A percentile compares a stretch with the other conserved stretches of the same genome.
Conservation (phyloP, 768 basidiomycete genomes). For the Leccinum truebloodii region DNA sequence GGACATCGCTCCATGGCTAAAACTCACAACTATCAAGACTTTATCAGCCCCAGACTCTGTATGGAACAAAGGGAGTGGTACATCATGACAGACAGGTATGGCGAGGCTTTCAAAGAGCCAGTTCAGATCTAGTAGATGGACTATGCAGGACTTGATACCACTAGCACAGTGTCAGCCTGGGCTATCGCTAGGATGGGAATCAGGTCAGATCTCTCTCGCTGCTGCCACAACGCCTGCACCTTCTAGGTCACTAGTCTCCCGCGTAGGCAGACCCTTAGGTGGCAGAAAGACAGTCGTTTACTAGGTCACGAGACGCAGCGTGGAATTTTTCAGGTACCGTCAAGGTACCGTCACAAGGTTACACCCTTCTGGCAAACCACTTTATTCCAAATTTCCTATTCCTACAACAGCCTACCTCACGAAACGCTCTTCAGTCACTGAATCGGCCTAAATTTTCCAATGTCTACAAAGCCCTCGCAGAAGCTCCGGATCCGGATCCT, state of each 20-base stretch:
- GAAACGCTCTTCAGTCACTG: conserved; percentile 85
- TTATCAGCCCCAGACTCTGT: not conserved
- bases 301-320: too few species aligned
- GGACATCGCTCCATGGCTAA: not conserved
- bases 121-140: too few species aligned
- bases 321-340: too few species aligned
- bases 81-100: conserved; percentile 17
- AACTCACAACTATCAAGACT: conserved; percentile 21
- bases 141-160: too few species aligned
- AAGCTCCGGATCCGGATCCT: conserved; percentile 97
- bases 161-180: too few species aligned
- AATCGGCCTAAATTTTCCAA: conserved; percentile 85
- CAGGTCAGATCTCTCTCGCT: too few species aligned
- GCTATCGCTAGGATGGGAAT: too few species aligned
- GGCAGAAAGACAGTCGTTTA: too few species aligned
- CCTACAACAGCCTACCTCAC: conserved; percentile 79
- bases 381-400: not conserved
- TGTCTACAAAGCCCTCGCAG: conserved; percentile 94
- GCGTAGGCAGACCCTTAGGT: too few species aligned
- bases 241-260: too few species aligned
- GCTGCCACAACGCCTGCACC: too few species aligned
- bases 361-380: not conserved
- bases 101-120: not conserved
- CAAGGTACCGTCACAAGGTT: too few species aligned
- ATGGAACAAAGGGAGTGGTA: not conserved